Base-by-base conservation (phyloP, 179 eudicot genomes). In the Drosera spatulata region DNA sequence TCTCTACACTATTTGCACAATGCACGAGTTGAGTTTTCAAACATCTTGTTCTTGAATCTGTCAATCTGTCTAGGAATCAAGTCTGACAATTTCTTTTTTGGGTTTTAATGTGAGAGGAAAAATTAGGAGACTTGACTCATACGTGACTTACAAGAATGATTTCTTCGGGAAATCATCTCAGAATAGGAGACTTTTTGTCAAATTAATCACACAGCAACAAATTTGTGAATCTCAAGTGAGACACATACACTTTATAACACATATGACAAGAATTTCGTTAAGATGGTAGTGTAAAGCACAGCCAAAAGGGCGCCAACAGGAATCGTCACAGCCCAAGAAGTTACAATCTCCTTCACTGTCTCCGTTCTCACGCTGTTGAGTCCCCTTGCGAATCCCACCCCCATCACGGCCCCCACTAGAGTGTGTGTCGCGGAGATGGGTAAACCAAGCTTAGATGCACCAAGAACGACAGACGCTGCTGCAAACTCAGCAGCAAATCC, bases 401-500 rank as follows among this genome's bases (percentile, higher is more conserved):
- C 99, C 99, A 93, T 93, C 11, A 93, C 99, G 0, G 99, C 99
- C 8, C 99, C 99, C 41, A 93, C 99, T 7, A 93, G 82, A 0
- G 99, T 89, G 55, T 93, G 99, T 2, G 99, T 93, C 6, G 93
- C 99, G 0, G 97, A 93, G 53, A 93, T 86, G 3, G 99, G 99
- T 12, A 93, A 66, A 44, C 99, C 99, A 2, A 93, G 78, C 60
- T 93, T 93, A 2, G 99, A 86, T 7, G 99, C 97, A 52, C 74
- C 79, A 0, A 93, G 78, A 47, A 89, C 99, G 58, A 93, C 95
- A 0, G 95, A 86, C 3, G 99, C 99, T 0, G 99, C 99, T 4
- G 99, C 95, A 61, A 93, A 89, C 74, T 93, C 99, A 3, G 99
- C 99, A 2, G 99, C 99, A 63, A 93, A 93, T 11, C 99, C 99